These are phyloP conservation scores for Annulohypoxylon truncatum DNA, from an alignment of 2,329 filamentous ascomycete genomes.

Conservation along the genomic window DNA sequence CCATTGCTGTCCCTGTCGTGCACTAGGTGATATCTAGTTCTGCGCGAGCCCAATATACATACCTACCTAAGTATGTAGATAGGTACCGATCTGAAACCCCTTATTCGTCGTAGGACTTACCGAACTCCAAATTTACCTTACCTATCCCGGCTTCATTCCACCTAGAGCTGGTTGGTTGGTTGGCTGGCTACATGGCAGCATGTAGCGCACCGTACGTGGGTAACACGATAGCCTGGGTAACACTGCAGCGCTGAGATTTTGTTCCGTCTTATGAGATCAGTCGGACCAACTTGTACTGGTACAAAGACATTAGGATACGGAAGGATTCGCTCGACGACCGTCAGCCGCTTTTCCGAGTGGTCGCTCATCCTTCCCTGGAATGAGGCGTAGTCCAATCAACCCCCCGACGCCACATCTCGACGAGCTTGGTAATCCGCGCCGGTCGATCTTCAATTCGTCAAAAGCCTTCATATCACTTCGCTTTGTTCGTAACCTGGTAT, in stretches of 20 bases:
- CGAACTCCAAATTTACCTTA: not conserved
- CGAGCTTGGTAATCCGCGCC: not conserved
- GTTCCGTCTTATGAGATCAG: not conserved
- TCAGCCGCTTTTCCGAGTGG: not conserved
- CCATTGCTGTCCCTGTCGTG: not conserved
- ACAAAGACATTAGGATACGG: not conserved
- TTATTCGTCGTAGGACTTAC: not conserved
- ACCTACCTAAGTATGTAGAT: not conserved
- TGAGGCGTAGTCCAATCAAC: conserved; percentile 8
- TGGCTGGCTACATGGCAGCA: not conserved
- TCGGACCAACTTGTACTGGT: not conserved
- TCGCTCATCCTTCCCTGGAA: not conserved
- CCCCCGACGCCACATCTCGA: not conserved
- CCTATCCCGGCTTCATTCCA: not conserved
- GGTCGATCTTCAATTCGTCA: not conserved
- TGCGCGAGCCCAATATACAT: conserved; percentile 8
- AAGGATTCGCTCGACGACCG: no score
- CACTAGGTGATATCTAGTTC: conserved; percentile 7
- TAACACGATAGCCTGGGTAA: no score
- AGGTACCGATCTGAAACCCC: not conserved
- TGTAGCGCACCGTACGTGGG: no score
- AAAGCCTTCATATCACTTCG: conserved; percentile 8
- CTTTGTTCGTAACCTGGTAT: not conserved
- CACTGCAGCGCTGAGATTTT: no score
- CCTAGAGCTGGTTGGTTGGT: not conserved